Conservation (phyloP, 495 filamentous ascomycete species). For the Pyrenopolyporus hunteri region DNA sequence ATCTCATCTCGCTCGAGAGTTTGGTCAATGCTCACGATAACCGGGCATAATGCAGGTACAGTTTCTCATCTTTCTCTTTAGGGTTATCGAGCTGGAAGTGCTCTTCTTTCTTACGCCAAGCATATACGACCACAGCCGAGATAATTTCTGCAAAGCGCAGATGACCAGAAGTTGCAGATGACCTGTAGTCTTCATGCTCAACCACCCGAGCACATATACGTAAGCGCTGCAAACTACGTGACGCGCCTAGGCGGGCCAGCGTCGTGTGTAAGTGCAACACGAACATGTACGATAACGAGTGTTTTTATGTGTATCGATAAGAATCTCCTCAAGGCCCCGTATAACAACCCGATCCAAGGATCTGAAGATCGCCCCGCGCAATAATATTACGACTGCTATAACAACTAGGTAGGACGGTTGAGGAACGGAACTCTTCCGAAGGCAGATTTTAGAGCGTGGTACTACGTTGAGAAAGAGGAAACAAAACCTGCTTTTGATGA, state of each 20-base stretch:
- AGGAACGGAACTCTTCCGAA: neutral
- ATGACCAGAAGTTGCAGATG: slow-evolving; percentile 8
- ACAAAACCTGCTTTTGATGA: neutral
- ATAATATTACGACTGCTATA: slow-evolving; percentile 30
- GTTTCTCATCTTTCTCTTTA: neutral
- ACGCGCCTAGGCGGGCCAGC: too few relatives aligned
- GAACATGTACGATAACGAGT: neutral
- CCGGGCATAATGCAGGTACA: slow-evolving; percentile 22
- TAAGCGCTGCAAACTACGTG: slow-evolving; percentile 23
- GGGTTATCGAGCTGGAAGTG: slow-evolving; percentile 1
- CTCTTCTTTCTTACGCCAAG: slow-evolving; percentile 8
- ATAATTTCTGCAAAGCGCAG: slow-evolving; percentile 17
- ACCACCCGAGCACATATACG: slow-evolving; percentile 2
- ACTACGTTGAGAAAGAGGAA: neutral
- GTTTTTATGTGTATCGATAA: slow-evolving; percentile 24
- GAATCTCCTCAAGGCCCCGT: slow-evolving; percentile 13
- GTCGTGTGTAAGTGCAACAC: too few relatives aligned
- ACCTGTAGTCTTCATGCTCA: slow-evolving; percentile 13
- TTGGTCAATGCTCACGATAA: neutral
- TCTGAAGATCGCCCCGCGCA: slow-evolving; percentile 26
- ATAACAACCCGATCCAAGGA: slow-evolving; percentile 21
- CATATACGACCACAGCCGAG: slow-evolving; percentile 25
- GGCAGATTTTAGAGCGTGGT: neutral
- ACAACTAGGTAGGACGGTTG: slow-evolving; percentile 9
- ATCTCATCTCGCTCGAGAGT: neutral